phyloP scores from a whole-genome alignment of 2,329 filamentous ascomycete genomes.

The Trichophyton rubrum region DNA sequence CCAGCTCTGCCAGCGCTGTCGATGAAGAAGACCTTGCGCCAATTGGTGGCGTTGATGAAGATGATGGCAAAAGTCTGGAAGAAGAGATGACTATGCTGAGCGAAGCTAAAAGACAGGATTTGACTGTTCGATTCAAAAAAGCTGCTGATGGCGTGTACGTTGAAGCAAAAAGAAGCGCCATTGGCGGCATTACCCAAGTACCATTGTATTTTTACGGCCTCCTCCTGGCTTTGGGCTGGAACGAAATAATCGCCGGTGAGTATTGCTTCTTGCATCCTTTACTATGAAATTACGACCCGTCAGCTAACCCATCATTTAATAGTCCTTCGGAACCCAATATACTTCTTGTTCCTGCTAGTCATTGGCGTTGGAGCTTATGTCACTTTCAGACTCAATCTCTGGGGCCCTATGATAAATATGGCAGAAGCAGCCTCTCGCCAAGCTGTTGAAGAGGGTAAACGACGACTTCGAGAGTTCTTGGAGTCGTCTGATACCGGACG shows the following conservation, averaged over 20 bases:
- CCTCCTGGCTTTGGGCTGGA: constrained; percentile 89
- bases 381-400: constrained; percentile 85
- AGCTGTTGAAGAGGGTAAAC: constrained; percentile 81
- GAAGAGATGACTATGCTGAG: constrained; percentile 94
- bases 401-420: constrained; percentile 94
- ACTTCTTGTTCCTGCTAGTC: constrained; percentile 79
- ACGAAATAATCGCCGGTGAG: constrained; percentile 89
- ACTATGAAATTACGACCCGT: background rate
- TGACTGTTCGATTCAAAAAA: constrained; percentile 94
- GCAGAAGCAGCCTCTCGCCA: constrained; percentile 75
- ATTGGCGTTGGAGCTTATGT: constrained; percentile 67
- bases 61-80: constrained; percentile 84
- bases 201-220: constrained; percentile 90
- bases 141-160: constrained; percentile 95
- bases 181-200: constrained; percentile 87
- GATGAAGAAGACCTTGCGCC: constrained; percentile 83
- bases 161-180: constrained; percentile 91
- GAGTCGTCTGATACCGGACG: constrained; percentile 75
- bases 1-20: constrained; percentile 58
- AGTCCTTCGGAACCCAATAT: constrained; percentile 88
- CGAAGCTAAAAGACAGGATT: constrained; percentile 79
- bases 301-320: constrained; percentile 8
- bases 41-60: constrained; percentile 88
- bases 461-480: constrained; percentile 78
- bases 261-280: constrained; percentile 7